phyloP scores from a whole-genome alignment of 1,284 basidiomycete species.

The Xerocomus minutiporus region DNA sequence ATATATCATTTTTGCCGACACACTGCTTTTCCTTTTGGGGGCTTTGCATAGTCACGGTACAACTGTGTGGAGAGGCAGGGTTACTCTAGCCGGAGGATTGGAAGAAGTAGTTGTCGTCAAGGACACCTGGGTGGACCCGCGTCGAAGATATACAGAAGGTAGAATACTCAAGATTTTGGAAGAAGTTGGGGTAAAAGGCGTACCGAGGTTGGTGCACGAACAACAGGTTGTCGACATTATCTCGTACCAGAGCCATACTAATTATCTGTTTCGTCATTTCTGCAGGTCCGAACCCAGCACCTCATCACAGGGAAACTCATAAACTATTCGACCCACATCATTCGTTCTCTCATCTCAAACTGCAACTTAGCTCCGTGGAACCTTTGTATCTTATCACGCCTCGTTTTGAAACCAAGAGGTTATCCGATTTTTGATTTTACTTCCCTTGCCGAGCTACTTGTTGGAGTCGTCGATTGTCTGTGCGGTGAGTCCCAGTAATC shows the following conservation, averaged over 20 bases:
- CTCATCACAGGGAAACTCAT: background rate
- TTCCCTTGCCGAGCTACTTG: background rate
- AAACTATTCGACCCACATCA: constrained; percentile 1
- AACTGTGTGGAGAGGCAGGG: background rate
- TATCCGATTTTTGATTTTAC: background rate
- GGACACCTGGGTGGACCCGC: constrained; percentile 2
- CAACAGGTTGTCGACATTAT: background rate
- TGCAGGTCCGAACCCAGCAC: constrained; percentile 3
- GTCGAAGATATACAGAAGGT: constrained; percentile 1
- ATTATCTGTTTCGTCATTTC: background rate
- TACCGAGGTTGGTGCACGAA: constrained; percentile 4
- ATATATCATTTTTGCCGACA: background rate
- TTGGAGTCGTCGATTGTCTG: constrained; percentile 4
- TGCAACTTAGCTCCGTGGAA: background rate
- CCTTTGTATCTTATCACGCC: background rate
- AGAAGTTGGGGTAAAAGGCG: background rate
- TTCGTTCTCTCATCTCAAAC: background rate
- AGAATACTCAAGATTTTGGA: constrained; percentile 2
- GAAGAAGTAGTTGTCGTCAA: constrained; percentile 2
- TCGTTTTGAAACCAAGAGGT: constrained; percentile 3
- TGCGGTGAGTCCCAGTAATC: background rate
- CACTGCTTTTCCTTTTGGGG: background rate
- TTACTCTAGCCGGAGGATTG: background rate
- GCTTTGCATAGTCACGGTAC: background rate
- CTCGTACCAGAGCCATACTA: background rate